Evolutionary conservation across 257 asterid species (phyloP).

Genomic region (Striga asiatica): DNA sequence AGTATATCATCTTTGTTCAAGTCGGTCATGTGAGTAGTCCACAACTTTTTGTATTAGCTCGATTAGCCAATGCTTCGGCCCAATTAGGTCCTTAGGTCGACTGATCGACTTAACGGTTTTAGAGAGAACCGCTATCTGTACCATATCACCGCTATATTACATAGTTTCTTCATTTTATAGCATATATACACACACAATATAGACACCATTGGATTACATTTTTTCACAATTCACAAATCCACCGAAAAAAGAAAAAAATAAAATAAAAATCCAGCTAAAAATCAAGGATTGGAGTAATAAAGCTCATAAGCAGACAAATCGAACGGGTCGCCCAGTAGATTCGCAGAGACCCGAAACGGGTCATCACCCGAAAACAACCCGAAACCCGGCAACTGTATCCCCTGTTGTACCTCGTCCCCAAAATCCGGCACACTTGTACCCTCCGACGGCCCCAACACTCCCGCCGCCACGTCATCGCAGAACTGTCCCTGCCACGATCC

Average conservation of each 20-base stretch:
- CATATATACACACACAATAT: no score
- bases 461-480: constrained; percentile 30
- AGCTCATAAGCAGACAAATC: constrained; percentile 47
- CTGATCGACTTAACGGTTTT: no score
- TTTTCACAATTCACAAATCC: constrained; percentile 23
- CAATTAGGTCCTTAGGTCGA: no score
- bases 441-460: constrained; percentile 28
- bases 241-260: no score
- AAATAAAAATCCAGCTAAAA: not conserved
- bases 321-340: constrained; percentile 31
- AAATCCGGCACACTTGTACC: constrained; percentile 26
- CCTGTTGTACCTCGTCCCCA: constrained; percentile 21
- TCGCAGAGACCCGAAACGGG: constrained; percentile 24
- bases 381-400: constrained; percentile 44
- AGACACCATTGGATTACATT: no score
- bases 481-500: constrained; percentile 35
- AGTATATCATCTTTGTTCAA: no score
- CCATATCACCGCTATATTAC: no score
- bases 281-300: constrained; percentile 30
- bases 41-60: no score
- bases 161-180: no score
- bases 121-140: no score
- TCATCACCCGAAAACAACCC: constrained; percentile 39
- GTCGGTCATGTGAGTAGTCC: no score
- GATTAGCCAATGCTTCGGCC: no score